phyloP scores from a whole-genome alignment of 2,329 filamentous ascomycete genomes.

The Cytospora piceicola region DNA sequence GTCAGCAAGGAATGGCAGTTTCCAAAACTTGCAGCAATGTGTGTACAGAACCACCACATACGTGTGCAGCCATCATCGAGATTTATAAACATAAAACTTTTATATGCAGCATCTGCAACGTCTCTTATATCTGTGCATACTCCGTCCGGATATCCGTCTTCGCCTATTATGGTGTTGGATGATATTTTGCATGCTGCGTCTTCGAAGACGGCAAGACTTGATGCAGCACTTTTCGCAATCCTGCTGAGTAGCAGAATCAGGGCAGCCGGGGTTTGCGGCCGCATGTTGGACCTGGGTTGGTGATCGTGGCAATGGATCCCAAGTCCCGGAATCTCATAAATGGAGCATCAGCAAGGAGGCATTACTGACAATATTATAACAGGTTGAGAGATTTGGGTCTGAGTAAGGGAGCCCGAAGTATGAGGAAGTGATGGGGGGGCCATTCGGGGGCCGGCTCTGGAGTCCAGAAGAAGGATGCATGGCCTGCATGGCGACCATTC shows the following conservation, averaged over 20 bases:
- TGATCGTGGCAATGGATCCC: neutral
- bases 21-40: neutral
- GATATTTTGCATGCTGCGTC: constrained; percentile 13
- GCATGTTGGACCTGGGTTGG: constrained; percentile 3
- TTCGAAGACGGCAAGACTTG: constrained; percentile 9
- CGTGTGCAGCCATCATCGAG: constrained; percentile 20
- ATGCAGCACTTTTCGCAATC: constrained; percentile 4
- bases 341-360: neutral
- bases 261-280: neutral
- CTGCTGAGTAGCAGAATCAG: constrained; percentile 13
- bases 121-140: constrained; percentile 16
- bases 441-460: neutral
- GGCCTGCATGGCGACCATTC: constrained; percentile 14
- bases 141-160: constrained; percentile 23
- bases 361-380: neutral
- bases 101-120: neutral
- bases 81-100: constrained; percentile 22
- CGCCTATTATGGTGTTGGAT: neutral
- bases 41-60: neutral
- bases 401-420: neutral
- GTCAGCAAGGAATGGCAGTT: neutral
- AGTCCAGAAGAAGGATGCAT: constrained; percentile 10
- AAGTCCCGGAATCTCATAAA: neutral
- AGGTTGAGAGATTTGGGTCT: neutral
- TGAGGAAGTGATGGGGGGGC: neutral